A percentile compares a stretch with the other conserved stretches of the same genome.
Conservation (phyloP, 2,329 filamentous ascomycete genomes). For the Exophiala lecanii-corni region DNA sequence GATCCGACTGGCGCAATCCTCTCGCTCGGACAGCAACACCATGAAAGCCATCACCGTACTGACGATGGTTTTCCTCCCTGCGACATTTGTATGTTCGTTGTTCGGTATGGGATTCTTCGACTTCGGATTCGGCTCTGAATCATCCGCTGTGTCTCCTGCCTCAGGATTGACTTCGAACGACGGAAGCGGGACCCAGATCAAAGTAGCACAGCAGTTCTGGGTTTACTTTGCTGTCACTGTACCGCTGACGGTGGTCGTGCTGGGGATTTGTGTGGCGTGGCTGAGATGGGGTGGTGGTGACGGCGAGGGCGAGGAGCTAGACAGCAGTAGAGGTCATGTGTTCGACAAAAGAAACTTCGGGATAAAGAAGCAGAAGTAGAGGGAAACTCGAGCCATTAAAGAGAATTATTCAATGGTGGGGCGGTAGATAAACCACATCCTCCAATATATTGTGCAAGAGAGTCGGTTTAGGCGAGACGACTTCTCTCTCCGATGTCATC, state of each 20-base stretch:
- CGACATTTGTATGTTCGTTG: constrained; percentile 31
- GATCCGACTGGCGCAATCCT: constrained; percentile 7
- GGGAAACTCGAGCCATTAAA: too few species aligned
- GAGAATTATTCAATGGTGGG: too few species aligned
- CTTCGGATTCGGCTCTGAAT: neutral
- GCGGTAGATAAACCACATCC: too few species aligned
- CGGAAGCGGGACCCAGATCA: neutral
- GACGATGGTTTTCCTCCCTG: constrained; percentile 33
- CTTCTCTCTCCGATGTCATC: too few species aligned
- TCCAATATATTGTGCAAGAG: too few species aligned
- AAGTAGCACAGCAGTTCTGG: constrained; percentile 10
- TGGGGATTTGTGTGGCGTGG: constrained; percentile 6
- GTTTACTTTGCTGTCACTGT: constrained; percentile 13
- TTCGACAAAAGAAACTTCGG: too few species aligned
- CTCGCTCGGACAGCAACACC: constrained; percentile 2
- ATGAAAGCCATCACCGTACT: constrained; percentile 35
- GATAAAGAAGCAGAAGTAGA: too few species aligned
- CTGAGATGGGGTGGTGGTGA: constrained; percentile 3
- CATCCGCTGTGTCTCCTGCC: neutral
- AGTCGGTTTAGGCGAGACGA: too few species aligned
- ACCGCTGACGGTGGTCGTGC: constrained; percentile 9
- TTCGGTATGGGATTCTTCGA: constrained; percentile 17
- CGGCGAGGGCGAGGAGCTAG: too few species aligned
- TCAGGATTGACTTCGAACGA: neutral
- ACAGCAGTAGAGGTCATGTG: too few species aligned